These are phyloP conservation scores for Solanum ossicruentum DNA, from an alignment of 257 asterid genomes.

Conservation along the genomic window DNA sequence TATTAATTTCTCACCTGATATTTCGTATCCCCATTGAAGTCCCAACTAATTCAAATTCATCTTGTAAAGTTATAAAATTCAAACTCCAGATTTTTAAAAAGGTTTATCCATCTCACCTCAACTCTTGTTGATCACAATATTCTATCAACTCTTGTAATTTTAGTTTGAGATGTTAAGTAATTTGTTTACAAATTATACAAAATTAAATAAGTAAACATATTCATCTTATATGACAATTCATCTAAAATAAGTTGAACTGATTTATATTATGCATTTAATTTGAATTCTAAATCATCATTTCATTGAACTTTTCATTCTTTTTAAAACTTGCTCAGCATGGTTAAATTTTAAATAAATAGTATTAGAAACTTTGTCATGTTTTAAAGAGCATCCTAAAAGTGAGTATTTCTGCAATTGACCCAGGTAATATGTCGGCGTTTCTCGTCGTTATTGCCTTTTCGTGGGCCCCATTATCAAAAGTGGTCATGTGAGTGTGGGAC, in stretches of 20 bases:
- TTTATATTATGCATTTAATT: no score
- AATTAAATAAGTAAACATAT: background rate
- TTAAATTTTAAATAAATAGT: background rate
- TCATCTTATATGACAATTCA: background rate
- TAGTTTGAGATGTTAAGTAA: background rate
- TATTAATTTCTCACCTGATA: background rate
- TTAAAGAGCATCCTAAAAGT: background rate
- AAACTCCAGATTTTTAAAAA: accelerated
- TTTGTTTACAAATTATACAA: background rate
- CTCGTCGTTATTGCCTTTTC: background rate
- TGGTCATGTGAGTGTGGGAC: background rate
- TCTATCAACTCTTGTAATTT: background rate
- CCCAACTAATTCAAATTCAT: background rate
- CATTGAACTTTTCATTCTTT: no score
- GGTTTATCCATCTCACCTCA: background rate
- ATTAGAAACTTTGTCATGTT: background rate
- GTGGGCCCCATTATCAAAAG: background rate
- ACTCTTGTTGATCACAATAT: background rate
- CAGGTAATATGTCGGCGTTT: background rate
- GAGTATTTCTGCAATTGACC: background rate
- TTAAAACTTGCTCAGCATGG: background rate
- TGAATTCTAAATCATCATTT: no score
- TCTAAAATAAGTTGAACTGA: no score
- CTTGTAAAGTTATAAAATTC: background rate
- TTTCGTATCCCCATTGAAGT: background rate